Conservation (phyloP, 495 filamentous ascomycete genomes). For the Neurospora sublineolata region DNA sequence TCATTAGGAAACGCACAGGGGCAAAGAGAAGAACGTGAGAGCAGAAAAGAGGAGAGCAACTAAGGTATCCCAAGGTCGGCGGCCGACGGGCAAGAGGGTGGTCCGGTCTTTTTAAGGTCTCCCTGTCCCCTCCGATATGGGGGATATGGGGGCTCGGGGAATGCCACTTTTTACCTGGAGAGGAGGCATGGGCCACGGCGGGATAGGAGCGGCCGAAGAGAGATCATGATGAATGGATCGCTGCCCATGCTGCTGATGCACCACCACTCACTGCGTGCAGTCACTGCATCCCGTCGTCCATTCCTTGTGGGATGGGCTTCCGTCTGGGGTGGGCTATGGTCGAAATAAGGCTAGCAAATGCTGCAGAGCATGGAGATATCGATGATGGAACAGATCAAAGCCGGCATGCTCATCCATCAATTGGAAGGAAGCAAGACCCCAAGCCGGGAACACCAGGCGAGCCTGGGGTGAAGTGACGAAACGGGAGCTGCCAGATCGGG, state of each 20-base stretch:
- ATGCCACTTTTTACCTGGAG: background rate
- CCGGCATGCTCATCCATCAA: background rate
- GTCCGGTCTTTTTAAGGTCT: conserved; percentile 10
- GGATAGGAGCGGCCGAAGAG: background rate
- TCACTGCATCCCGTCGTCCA: background rate
- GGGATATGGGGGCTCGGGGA: background rate
- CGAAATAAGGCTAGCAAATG: background rate
- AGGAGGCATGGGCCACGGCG: background rate
- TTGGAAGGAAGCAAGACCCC: background rate
- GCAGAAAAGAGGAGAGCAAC: background rate
- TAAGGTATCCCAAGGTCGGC: conserved; percentile 13
- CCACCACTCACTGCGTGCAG: background rate
- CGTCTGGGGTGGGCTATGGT: background rate
- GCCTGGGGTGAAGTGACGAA: conserved; percentile 16
- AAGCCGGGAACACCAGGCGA: conserved; percentile 2
- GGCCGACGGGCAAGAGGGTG: conserved; percentile 13
- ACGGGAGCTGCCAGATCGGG: conserved; percentile 16
- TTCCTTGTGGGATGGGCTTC: background rate
- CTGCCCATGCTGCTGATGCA: background rate
- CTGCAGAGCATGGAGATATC: background rate
- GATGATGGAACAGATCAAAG: background rate
- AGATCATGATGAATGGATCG: background rate
- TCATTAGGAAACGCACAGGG: background rate
- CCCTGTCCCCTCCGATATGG: background rate
- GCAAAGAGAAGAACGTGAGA: background rate